Percentiles rank a stretch among this genome's conserved stretches.
phyloP scores from a whole-genome alignment of 495 filamentous ascomycete species.

The Geopyxis carbonaria region DNA sequence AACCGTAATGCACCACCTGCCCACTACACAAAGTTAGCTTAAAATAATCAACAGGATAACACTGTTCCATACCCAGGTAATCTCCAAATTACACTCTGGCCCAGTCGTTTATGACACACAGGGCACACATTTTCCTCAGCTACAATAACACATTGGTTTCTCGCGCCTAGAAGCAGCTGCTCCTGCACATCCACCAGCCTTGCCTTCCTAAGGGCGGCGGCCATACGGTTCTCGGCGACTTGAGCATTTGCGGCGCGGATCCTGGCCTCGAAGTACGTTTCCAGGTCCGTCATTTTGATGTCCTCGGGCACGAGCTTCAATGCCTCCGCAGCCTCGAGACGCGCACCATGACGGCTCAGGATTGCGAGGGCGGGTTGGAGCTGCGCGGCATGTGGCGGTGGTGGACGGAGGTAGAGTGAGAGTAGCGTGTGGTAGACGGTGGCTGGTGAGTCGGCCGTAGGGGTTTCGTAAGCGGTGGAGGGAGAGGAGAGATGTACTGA shows the following conservation, averaged over 20 bases:
- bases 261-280: slow-evolving; percentile 79
- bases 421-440: slow-evolving; percentile 85
- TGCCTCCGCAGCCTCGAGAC: slow-evolving; percentile 70
- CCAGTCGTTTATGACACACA: slow-evolving; percentile 82
- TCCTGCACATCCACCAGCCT: slow-evolving; percentile 55
- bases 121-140: slow-evolving; percentile 75
- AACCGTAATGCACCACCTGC: slow-evolving; percentile 67
- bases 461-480: slow-evolving; percentile 16
- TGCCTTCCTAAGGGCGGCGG: slow-evolving; percentile 54
- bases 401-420: slow-evolving; percentile 75
- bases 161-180: slow-evolving; percentile 42
- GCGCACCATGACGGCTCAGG: slow-evolving; percentile 76
- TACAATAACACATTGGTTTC: slow-evolving; percentile 60
- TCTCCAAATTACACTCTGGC: slow-evolving; percentile 69
- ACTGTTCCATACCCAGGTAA: slow-evolving; percentile 42
- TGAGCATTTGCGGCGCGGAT: slow-evolving; percentile 74
- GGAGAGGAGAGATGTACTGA: slow-evolving; percentile 44
- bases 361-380: slow-evolving; percentile 69
- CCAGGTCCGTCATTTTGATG: slow-evolving; percentile 60
- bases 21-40: slow-evolving; percentile 11
- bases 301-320: slow-evolving; percentile 68
- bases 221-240: slow-evolving; percentile 60
- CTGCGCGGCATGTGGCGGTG: slow-evolving; percentile 48
- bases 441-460: slow-evolving; percentile 27
- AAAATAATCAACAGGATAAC: neutral